Evolutionary conservation across 805 yeast genomes (phyloP).

Genomic region (Sugiyamaella marilandica): DNA sequence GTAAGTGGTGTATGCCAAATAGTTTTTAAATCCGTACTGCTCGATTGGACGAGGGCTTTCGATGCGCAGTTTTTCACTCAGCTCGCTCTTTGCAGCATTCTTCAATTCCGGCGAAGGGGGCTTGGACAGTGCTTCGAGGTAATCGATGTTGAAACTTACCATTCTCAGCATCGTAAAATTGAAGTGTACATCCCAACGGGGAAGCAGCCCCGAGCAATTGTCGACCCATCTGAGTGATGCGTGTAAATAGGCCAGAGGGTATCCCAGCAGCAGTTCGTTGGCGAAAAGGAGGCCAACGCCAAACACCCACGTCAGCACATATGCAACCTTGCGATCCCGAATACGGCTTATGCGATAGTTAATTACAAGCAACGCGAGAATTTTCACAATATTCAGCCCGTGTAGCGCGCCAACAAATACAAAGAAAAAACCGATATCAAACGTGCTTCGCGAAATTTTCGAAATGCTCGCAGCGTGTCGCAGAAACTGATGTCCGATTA

Average conservation of each 20-base stretch:
- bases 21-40: constrained; percentile 62
- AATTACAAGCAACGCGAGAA: constrained; percentile 52
- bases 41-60: constrained; percentile 48
- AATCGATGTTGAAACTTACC: constrained; percentile 80
- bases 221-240: constrained; percentile 51
- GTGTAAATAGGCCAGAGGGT: constrained; percentile 43
- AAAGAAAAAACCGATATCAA: constrained; percentile 70
- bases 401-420: constrained; percentile 68
- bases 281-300: constrained; percentile 74
- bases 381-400: constrained; percentile 66
- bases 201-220: constrained; percentile 65
- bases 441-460: constrained; percentile 41
- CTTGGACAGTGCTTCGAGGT: constrained; percentile 26
- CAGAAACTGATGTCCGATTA: constrained; percentile 48
- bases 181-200: constrained; percentile 94
- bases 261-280: constrained; percentile 62
- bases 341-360: constrained; percentile 47
- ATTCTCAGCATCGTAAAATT: constrained; percentile 83
- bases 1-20: constrained; percentile 71
- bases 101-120: constrained; percentile 3
- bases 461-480: constrained; percentile 37
- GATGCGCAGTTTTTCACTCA: constrained; percentile 59
- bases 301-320: constrained; percentile 58
- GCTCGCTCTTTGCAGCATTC: constrained; percentile 1
- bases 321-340: constrained; percentile 10